A percentile compares a stretch with the other conserved stretches of the same genome.
phyloP scores from a whole-genome alignment of 2,329 filamentous ascomycete genomes.

The Cordyceps sp. region DNA sequence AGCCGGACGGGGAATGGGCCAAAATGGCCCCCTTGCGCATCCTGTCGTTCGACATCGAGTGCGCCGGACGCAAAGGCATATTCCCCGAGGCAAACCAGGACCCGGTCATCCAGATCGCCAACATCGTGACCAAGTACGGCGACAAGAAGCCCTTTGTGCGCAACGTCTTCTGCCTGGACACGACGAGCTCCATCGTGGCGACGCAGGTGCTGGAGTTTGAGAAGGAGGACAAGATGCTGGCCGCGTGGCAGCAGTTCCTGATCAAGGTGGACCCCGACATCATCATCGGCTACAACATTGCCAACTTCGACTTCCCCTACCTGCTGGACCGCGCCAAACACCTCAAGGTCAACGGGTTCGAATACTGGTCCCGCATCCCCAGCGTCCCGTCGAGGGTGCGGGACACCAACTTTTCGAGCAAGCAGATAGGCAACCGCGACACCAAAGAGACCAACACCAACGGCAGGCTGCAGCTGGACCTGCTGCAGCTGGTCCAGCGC shows the following conservation, averaged over 20 bases:
- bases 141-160: slow-evolving; percentile 90
- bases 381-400: slow-evolving; percentile 54
- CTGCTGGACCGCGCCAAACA: slow-evolving; percentile 75
- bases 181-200: slow-evolving; percentile 84
- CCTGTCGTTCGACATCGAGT: slow-evolving; percentile 96
- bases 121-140: slow-evolving; percentile 85
- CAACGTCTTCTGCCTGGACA: slow-evolving; percentile 91
- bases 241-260: slow-evolving; percentile 79
- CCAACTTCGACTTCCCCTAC: slow-evolving; percentile 98
- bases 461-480: slow-evolving; percentile 78
- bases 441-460: slow-evolving; percentile 92
- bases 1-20: slow-evolving; percentile 84
- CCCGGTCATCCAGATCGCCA: slow-evolving; percentile 95
- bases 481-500: slow-evolving; percentile 86
- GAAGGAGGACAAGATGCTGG: slow-evolving; percentile 77
- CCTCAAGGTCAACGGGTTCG: slow-evolving; percentile 64
- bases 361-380: slow-evolving; percentile 72
- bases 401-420: slow-evolving; percentile 82
- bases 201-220: slow-evolving; percentile 79
- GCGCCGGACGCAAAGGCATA: slow-evolving; percentile 89
- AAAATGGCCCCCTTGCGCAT: slow-evolving; percentile 93
- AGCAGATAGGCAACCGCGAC: slow-evolving; percentile 94
- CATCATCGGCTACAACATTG: slow-evolving; percentile 97
- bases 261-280: slow-evolving; percentile 87
- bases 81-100: slow-evolving; percentile 88